Evolutionary conservation across 2,329 filamentous ascomycete genomes (phyloP).

Genomic region (Thermothelomyces thermophilus): DNA sequence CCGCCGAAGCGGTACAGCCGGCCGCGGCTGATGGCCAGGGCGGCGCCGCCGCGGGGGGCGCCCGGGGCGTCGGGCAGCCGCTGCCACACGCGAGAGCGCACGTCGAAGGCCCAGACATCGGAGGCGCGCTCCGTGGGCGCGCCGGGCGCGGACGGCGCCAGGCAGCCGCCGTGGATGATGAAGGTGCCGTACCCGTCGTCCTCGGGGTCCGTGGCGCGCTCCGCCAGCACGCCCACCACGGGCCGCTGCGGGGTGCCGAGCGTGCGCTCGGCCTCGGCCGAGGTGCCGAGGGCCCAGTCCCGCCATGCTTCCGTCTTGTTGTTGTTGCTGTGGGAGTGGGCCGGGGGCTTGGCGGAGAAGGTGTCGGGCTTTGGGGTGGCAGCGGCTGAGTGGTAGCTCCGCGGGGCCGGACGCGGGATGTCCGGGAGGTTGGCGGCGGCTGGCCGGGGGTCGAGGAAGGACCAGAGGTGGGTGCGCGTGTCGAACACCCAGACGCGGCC

Average conservation of each 20-base stretch:
- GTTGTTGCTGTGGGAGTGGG: slow-evolving; percentile 23
- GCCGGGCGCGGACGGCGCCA: slow-evolving; percentile 35
- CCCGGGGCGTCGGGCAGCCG: slow-evolving; percentile 61
- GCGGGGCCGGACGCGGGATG: slow-evolving; percentile 45
- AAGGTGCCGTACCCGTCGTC: slow-evolving; percentile 59
- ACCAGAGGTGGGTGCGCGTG: slow-evolving; percentile 58
- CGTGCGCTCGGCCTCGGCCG: slow-evolving; percentile 42
- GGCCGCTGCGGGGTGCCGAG: slow-evolving; percentile 55
- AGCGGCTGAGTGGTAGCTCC: slow-evolving; percentile 64
- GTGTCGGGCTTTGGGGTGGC: slow-evolving; percentile 51
- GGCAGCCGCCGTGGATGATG: slow-evolving; percentile 70
- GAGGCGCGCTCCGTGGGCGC: slow-evolving; percentile 34
- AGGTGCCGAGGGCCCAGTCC: slow-evolving; percentile 49
- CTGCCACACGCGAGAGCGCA: slow-evolving; percentile 58
- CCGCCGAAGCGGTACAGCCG: slow-evolving; percentile 73
- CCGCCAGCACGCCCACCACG: slow-evolving; percentile 51
- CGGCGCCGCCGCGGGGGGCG: slow-evolving; percentile 58
- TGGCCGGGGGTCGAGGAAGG: slow-evolving; percentile 51
- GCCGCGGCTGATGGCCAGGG: slow-evolving; percentile 52
- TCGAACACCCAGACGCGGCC: slow-evolving; percentile 74
- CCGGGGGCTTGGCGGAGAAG: slow-evolving; percentile 30
- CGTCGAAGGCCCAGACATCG: slow-evolving; percentile 74
- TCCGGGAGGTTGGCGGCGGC: slow-evolving; percentile 26
- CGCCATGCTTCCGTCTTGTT: slow-evolving; percentile 42
- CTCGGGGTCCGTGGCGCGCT: slow-evolving; percentile 53